Conservation (phyloP, 208 protist species). For the Leptomonas pyrrhocoris region DNA sequence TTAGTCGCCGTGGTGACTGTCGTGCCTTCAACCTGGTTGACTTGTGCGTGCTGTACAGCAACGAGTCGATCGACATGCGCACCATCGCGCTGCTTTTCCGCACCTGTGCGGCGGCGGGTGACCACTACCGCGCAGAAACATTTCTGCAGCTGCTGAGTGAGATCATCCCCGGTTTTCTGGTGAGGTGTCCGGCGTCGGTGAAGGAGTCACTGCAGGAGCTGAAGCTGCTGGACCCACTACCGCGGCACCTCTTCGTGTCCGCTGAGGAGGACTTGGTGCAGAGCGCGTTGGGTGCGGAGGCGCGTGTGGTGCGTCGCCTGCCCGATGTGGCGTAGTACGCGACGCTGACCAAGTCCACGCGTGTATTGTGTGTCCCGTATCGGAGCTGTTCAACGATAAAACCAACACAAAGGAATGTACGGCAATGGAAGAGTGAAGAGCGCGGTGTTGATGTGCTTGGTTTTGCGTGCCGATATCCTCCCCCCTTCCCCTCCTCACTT, state of each 20-base stretch:
- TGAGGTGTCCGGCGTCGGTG: conserved; percentile 62
- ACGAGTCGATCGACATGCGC: conserved; percentile 71
- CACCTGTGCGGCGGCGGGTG: conserved; percentile 74
- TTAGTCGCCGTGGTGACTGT: conserved; percentile 76
- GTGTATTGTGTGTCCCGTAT: neutral
- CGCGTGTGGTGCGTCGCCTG: conserved; percentile 25
- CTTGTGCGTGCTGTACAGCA: conserved; percentile 84
- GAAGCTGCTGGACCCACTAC: conserved; percentile 54
- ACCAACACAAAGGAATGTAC: too few species aligned
- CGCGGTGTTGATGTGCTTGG: too few species aligned
- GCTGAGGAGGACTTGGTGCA: conserved; percentile 49
- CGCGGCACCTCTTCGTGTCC: conserved; percentile 62
- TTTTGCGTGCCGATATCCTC: too few species aligned
- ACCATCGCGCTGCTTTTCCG: conserved; percentile 75
- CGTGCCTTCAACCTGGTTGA: conserved; percentile 90
- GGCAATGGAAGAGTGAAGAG: too few species aligned
- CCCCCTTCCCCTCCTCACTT: neutral
- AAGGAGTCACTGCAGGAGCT: conserved; percentile 61
- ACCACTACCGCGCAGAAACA: conserved; percentile 78
- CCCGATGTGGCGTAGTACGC: conserved; percentile 6
- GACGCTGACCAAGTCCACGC: neutral
- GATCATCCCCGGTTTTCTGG: conserved; percentile 77
- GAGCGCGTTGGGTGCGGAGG: conserved; percentile 31
- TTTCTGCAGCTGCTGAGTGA: conserved; percentile 79
- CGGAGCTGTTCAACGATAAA: too few species aligned